These are phyloP conservation scores for Cladorrhinum samala DNA, from an alignment of 495 filamentous ascomycete genomes.

Conservation along the genomic window DNA sequence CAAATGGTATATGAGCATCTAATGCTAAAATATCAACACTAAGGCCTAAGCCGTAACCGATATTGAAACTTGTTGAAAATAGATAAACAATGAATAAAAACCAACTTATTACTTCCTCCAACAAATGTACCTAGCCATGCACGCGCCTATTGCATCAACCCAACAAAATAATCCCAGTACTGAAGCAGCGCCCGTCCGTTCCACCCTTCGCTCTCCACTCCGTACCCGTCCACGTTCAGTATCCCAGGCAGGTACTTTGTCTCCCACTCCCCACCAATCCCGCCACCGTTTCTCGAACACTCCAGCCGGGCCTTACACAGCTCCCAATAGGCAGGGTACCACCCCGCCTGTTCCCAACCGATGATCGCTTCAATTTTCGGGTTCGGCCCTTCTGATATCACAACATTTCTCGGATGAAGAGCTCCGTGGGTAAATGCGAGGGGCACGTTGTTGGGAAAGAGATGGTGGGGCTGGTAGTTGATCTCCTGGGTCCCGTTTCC, in stretches of 20 bases:
- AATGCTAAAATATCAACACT: no score
- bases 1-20: no score
- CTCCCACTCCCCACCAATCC: slow-evolving; percentile 7
- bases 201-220: slow-evolving; percentile 2
- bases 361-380: slow-evolving; percentile 34
- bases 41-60: no score
- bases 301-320: slow-evolving; percentile 34
- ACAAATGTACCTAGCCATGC: no score
- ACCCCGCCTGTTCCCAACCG: slow-evolving; percentile 46
- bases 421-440: slow-evolving; percentile 45
- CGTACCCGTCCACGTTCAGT: slow-evolving; percentile 6
- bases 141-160: slow-evolving; percentile 8
- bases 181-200: slow-evolving; percentile 6
- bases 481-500: neutral
- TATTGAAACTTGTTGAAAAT: no score
- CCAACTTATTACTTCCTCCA: neutral
- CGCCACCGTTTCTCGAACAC: neutral
- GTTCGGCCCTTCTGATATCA: slow-evolving; percentile 28
- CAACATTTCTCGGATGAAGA: slow-evolving; percentile 42
- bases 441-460: slow-evolving; percentile 22
- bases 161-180: slow-evolving; percentile 18
- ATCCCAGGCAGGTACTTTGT: slow-evolving; percentile 10
- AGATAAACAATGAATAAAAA: no score
- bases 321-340: slow-evolving; percentile 46
- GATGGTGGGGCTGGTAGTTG: slow-evolving; percentile 11